These are phyloP conservation scores for Ilyonectria sp. DNA, from an alignment of 2,329 filamentous ascomycete species.

Conservation along the genomic window DNA sequence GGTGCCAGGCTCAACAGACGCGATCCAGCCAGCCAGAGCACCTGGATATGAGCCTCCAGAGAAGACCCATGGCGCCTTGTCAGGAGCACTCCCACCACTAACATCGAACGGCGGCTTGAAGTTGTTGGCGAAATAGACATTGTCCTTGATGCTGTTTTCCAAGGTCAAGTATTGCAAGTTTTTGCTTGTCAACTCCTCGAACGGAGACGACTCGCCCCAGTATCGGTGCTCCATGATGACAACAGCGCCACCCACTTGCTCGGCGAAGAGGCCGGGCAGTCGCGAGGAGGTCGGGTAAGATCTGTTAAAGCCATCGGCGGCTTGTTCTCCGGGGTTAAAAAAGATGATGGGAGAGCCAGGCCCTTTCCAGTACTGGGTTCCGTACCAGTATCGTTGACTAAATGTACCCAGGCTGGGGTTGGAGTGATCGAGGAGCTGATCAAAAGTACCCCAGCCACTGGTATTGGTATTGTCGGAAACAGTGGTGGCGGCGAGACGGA, in stretches of 20 bases:
- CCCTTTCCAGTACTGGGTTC: conserved; percentile 78
- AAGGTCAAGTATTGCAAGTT: conserved; percentile 84
- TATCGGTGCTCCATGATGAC: conserved; percentile 88
- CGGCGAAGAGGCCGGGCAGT: conserved; percentile 74
- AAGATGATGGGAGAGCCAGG: conserved; percentile 86
- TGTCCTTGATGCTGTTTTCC: conserved; percentile 83
- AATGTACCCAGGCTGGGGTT: conserved; percentile 73
- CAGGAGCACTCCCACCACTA: conserved; percentile 73
- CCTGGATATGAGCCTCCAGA: conserved; percentile 88
- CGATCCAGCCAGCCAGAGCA: conserved; percentile 80
- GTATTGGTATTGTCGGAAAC: neutral
- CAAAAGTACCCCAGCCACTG: conserved; percentile 53
- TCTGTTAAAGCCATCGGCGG: conserved; percentile 67
- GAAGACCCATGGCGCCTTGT: conserved; percentile 78
- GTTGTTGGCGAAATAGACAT: conserved; percentile 81
- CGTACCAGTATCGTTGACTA: conserved; percentile 84
- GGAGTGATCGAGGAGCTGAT: conserved; percentile 72
- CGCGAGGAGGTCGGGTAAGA: conserved; percentile 81
- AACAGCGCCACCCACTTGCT: conserved; percentile 78
- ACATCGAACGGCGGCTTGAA: conserved; percentile 78
- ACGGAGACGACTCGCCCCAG: conserved; percentile 82
- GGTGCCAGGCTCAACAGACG: conserved; percentile 79
- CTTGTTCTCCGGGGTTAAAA: conserved; percentile 73
- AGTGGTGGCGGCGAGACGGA: conserved; percentile 5
- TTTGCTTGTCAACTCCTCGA: conserved; percentile 72